phyloP scores from a whole-genome alignment of 225 moss, liverwort and hornwort genomes.

The Thuidium tamariscinum region DNA sequence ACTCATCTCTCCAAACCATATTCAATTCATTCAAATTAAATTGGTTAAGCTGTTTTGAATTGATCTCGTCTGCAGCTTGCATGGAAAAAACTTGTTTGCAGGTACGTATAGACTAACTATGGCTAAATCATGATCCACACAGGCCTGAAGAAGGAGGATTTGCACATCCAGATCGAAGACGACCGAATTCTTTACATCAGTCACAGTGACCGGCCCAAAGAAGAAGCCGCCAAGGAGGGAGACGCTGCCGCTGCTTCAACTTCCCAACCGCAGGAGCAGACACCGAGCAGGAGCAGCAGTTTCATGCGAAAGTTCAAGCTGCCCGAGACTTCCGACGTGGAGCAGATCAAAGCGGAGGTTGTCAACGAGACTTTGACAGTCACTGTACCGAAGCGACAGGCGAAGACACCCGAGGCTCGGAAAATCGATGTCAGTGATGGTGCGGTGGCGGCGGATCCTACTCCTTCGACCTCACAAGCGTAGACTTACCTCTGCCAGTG shows the following conservation, averaged over 20 bases:
- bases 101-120: neutral
- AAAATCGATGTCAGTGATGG: neutral
- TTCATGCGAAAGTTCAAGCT: slow-evolving; percentile 10
- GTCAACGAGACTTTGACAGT: neutral
- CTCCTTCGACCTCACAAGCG: neutral
- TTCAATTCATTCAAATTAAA: neutral
- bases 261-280: neutral
- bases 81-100: neutral
- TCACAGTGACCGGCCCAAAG: neutral
- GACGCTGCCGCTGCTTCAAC: neutral
- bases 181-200: neutral
- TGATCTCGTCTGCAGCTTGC: too few relatives aligned
- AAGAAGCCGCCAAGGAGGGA: neutral
- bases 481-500: neutral
- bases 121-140: neutral
- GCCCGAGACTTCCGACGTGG: neutral
- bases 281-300: neutral
- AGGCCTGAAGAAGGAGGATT: slow-evolving; percentile 3
- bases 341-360: slow-evolving; percentile 1
- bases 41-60: neutral
- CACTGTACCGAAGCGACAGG: neutral
- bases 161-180: neutral
- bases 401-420: neutral
- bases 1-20: neutral
- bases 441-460: neutral